phyloP scores from a whole-genome alignment of 352 stramenopile species.

The Pythium phragmiticola region DNA sequence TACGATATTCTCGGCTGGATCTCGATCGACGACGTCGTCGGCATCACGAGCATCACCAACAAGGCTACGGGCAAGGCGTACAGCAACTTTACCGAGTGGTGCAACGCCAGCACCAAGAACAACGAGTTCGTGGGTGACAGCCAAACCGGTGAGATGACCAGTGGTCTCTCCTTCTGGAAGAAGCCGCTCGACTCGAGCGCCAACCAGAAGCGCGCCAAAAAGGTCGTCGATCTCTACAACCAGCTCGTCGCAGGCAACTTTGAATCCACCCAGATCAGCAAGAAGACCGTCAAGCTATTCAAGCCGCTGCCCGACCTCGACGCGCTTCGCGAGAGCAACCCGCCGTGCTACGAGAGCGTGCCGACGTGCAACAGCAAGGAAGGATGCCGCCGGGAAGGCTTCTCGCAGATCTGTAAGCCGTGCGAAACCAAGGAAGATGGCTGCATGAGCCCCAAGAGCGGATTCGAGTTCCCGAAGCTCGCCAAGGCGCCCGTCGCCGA shows the following conservation, averaged over 20 bases:
- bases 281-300: constrained; percentile 11
- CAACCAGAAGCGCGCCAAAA: constrained; percentile 27
- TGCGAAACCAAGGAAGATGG: constrained; percentile 21
- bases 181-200: constrained; percentile 33
- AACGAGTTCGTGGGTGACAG: constrained; percentile 52
- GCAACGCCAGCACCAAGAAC: constrained; percentile 58
- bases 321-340: constrained; percentile 29
- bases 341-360: constrained; percentile 36
- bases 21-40: constrained; percentile 75
- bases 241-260: constrained; percentile 20
- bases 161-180: constrained; percentile 41
- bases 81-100: constrained; percentile 75
- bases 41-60: constrained; percentile 67
- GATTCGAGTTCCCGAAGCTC: constrained; percentile 25
- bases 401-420: constrained; percentile 35
- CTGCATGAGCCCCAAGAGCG: constrained; percentile 7
- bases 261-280: constrained; percentile 48
- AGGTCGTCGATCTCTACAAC: constrained; percentile 40
- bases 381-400: constrained; percentile 35
- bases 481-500: constrained; percentile 17
- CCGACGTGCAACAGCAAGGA: constrained; percentile 24
- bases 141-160: constrained; percentile 32
- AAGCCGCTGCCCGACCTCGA: constrained; percentile 17
- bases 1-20: constrained; percentile 83
- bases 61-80: constrained; percentile 45